Conservation (phyloP, 1,284 basidiomycete genomes). For the Melampsora americana region DNA sequence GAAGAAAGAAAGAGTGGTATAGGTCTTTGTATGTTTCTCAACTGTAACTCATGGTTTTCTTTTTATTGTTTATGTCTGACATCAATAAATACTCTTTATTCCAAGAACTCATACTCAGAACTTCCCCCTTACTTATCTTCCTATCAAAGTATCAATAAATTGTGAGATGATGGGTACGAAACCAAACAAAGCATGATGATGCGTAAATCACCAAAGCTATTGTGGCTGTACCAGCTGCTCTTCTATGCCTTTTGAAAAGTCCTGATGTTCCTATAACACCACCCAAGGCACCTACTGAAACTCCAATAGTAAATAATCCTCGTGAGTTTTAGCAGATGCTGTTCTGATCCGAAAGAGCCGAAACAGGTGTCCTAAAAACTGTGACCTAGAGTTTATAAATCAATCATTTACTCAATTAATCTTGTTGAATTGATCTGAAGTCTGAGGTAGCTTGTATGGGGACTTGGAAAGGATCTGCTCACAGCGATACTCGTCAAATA, state of each 20-base stretch:
- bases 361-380: neutral
- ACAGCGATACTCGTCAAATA: conserved; percentile 14
- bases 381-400: neutral
- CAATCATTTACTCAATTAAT: neutral
- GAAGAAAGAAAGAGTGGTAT: too few species aligned
- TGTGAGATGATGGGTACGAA: neutral
- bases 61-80: too few species aligned
- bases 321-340: neutral
- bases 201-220: conserved; percentile 15
- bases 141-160: neutral
- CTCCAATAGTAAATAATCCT: conserved; percentile 32
- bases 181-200: conserved; percentile 11
- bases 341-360: neutral
- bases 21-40: too few species aligned
- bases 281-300: conserved; percentile 12
- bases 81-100: too few species aligned
- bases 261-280: conserved; percentile 20
- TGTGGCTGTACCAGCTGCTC: conserved; percentile 21
- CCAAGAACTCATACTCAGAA: too few species aligned
- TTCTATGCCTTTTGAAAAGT: conserved; percentile 11
- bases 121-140: neutral
- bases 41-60: too few species aligned
- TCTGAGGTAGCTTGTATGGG: too few species aligned
- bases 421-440: too few species aligned
- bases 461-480: neutral